A percentile compares a stretch with the other conserved stretches of the same genome.
Evolutionary conservation across 495 filamentous ascomycete species (phyloP).

Genomic region (Durotheca rogersii): DNA sequence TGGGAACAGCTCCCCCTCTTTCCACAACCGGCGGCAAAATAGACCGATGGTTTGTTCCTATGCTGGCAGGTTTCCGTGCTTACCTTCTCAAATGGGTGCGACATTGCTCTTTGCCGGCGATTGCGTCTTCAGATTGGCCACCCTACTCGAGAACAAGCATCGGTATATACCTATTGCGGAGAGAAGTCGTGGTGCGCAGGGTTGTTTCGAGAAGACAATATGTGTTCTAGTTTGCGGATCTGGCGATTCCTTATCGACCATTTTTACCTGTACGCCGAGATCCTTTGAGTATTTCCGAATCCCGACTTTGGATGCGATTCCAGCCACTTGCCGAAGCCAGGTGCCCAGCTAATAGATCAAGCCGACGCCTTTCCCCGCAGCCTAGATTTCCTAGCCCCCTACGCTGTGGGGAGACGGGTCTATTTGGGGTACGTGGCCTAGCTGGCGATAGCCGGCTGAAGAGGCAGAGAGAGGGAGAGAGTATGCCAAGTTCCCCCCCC

Average conservation of each 20-base stretch:
- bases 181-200: no score
- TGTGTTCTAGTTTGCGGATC: no score
- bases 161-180: no score
- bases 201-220: no score
- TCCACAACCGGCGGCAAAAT: no score
- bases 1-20: no score
- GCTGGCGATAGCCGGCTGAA: conserved; percentile 14
- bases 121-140: not conserved
- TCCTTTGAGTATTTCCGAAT: conserved; percentile 5
- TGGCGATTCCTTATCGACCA: conserved; percentile 5
- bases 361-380: conserved; percentile 29
- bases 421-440: not conserved
- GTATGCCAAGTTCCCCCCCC: not conserved
- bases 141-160: no score
- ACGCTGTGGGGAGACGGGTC: conserved; percentile 10
- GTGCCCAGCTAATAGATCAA: conserved; percentile 22
- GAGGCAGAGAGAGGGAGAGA: not conserved
- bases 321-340: conserved; percentile 25
- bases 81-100: conserved; percentile 28
- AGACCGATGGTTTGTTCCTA: no score
- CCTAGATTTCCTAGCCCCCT: conserved; percentile 15
- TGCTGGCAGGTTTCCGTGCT: not conserved
- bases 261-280: conserved; percentile 2
- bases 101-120: conserved; percentile 15
- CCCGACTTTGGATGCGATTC: conserved; percentile 8